Conservation (phyloP, 2,329 filamentous ascomycete genomes). For the Ceratocystis colombiana region DNA sequence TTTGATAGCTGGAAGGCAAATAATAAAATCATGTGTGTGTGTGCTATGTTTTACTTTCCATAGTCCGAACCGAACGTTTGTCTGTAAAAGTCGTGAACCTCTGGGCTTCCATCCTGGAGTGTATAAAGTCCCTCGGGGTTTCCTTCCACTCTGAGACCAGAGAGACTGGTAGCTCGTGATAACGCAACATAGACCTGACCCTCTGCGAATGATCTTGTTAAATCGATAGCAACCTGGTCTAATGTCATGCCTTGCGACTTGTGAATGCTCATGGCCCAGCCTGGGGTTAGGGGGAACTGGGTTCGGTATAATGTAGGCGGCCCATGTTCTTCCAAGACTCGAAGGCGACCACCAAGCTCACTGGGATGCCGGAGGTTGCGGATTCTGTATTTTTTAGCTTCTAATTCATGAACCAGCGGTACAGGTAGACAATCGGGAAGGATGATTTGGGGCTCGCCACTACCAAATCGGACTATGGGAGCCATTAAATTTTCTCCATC, state of each 20-base stretch:
- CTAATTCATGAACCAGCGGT: not conserved
- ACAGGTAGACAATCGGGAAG: not conserved
- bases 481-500: not conserved
- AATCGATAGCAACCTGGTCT: not conserved
- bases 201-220: not conserved
- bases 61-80: not conserved
- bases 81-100: not conserved
- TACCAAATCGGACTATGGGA: not conserved
- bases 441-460: not conserved
- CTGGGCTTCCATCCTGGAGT: not conserved
- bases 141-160: not conserved
- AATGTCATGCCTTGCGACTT: not conserved
- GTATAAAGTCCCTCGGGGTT: not conserved
- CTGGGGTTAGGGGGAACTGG: not conserved
- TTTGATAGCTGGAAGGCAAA: not conserved
- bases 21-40: not conserved
- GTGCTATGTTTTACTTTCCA: not conserved
- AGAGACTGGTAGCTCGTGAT: not conserved
- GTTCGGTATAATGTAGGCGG: not conserved
- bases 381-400: not conserved
- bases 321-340: not conserved
- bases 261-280: constrained; percentile 4
- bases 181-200: not conserved
- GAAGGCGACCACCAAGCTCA: too few species aligned
- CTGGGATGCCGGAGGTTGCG: too few species aligned